These are phyloP conservation scores for Radiomyces spectabilis DNA, from an alignment of 192 early-diverging fungal genomes.

Conservation along the genomic window DNA sequence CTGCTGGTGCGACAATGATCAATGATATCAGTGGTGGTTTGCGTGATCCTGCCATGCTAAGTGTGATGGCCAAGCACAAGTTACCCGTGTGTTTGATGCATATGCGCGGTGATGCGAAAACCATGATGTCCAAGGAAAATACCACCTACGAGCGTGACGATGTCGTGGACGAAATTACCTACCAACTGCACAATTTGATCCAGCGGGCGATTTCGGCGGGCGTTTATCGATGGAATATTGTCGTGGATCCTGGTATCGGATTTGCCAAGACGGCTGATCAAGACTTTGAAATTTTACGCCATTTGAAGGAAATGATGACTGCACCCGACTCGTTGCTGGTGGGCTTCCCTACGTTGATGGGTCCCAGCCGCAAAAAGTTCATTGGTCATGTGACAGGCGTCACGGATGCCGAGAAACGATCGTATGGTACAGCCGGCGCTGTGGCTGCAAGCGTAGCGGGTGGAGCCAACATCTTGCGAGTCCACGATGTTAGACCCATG, in stretches of 20 bases:
- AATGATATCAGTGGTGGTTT: constrained; percentile 93
- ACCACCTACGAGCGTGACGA: constrained; percentile 58
- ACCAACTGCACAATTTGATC: constrained; percentile 60
- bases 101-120: constrained; percentile 90
- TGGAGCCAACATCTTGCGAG: constrained; percentile 77
- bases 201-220: constrained; percentile 69
- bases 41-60: constrained; percentile 72
- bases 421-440: constrained; percentile 87
- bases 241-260: constrained; percentile 94
- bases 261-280: constrained; percentile 91
- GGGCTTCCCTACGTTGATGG: constrained; percentile 85
- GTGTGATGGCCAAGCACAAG: constrained; percentile 65
- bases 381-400: constrained; percentile 71
- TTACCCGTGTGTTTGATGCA: constrained; percentile 95
- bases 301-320: constrained; percentile 53
- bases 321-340: constrained; percentile 36
- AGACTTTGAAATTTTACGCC: constrained; percentile 77
- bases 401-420: constrained; percentile 59
- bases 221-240: constrained; percentile 92
- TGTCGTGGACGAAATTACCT: constrained; percentile 64
- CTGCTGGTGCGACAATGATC: constrained; percentile 86
- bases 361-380: constrained; percentile 87
- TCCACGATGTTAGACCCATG: constrained; percentile 97
- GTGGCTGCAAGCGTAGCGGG: constrained; percentile 74
- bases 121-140: constrained; percentile 79